phyloP scores from a whole-genome alignment of 257 asterid species.

The Verbena officinalis region DNA sequence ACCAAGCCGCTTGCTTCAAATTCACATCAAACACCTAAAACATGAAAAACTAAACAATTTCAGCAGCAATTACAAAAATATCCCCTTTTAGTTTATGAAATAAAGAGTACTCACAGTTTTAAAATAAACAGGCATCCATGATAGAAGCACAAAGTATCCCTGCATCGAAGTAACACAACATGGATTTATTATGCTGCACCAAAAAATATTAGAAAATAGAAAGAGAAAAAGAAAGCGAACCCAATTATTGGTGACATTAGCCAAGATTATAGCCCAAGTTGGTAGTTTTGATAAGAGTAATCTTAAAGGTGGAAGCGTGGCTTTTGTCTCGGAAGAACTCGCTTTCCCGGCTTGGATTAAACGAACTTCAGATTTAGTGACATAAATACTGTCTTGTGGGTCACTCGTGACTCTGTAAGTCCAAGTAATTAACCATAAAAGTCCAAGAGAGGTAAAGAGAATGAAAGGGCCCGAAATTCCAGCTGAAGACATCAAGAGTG shows the following conservation, averaged over 20 bases:
- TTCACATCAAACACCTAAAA: constrained; percentile 79
- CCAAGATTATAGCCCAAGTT: constrained; percentile 90
- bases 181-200: background rate
- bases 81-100: too few relatives aligned
- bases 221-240: constrained; percentile 36
- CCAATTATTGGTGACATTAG: constrained; percentile 92
- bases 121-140: constrained; percentile 99
- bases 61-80: background rate
- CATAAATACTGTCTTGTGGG: constrained; percentile 62
- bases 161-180: constrained; percentile 42
- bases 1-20: constrained; percentile 98
- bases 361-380: constrained; percentile 65
- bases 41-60: background rate
- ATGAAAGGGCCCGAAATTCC: constrained; percentile 86
- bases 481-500: constrained; percentile 59
- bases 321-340: constrained; percentile 48
- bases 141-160: constrained; percentile 97
- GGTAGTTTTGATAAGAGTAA: constrained; percentile 79
- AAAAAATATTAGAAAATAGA: background rate
- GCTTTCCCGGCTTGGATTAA: constrained; percentile 83
- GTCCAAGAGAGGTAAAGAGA: constrained; percentile 80
- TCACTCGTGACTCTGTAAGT: constrained; percentile 52
- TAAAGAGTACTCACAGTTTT: constrained; percentile 67
- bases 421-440: constrained; percentile 85
- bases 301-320: constrained; percentile 61